Percentiles rank a stretch among this genome's conserved stretches.
Evolutionary conservation across 2,329 filamentous ascomycete species (phyloP).

Genomic region (Fusarium sp.): DNA sequence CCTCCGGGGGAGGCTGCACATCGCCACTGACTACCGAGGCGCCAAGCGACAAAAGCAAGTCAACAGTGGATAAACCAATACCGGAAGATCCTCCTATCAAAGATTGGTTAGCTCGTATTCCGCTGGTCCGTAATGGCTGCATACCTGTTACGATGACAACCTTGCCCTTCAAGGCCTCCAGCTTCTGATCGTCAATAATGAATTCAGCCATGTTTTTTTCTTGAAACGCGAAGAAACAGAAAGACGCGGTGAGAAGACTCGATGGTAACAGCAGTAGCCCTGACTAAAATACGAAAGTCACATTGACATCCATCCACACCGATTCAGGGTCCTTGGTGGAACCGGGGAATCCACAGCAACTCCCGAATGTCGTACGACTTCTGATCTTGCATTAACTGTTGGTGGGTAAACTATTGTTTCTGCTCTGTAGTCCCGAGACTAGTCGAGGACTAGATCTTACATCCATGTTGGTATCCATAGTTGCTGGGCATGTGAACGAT

Average conservation of each 20-base stretch:
- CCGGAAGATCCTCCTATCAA: constrained; percentile 66
- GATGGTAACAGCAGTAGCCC: neutral
- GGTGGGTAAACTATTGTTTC: neutral
- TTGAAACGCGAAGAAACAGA: neutral
- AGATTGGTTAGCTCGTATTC: neutral
- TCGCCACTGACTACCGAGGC: constrained; percentile 68
- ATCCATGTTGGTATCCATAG: neutral
- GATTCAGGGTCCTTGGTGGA: neutral
- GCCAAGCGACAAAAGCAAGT: constrained; percentile 63
- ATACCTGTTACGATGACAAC: constrained; percentile 63
- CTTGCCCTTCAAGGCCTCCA: constrained; percentile 59
- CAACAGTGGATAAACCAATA: constrained; percentile 68
- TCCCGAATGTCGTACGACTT: neutral
- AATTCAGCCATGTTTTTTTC: constrained; percentile 56
- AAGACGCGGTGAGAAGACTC: neutral
- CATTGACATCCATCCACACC: neutral
- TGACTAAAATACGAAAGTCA: neutral
- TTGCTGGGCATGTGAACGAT: neutral
- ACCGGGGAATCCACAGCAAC: neutral
- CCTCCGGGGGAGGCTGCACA: constrained; percentile 55
- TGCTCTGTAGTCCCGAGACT: neutral
- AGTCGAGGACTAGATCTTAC: neutral
- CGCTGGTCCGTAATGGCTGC: neutral
- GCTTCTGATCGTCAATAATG: constrained; percentile 57
- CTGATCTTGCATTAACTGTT: neutral